A percentile compares a stretch with the other conserved stretches of the same genome.
Conservation (phyloP, 2,329 filamentous ascomycete genomes). For the Scytalidium sp. region DNA sequence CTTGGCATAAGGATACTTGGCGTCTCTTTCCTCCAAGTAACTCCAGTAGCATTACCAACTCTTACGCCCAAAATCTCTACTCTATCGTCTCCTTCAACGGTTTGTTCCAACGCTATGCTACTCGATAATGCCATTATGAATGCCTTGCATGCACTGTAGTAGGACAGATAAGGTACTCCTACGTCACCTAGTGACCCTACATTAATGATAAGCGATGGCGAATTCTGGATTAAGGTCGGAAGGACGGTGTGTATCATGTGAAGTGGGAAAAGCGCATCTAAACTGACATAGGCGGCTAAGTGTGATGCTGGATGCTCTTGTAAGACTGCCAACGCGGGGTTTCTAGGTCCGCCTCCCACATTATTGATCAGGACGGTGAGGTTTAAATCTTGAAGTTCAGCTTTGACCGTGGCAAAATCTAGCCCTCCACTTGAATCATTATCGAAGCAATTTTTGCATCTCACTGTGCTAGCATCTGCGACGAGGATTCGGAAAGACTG, state of each 20-base stretch:
- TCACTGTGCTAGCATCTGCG: constrained; percentile 45
- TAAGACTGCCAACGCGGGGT: constrained; percentile 33
- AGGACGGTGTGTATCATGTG: constrained; percentile 45
- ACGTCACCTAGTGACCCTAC: constrained; percentile 43
- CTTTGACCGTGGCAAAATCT: constrained; percentile 20
- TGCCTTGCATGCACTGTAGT: constrained; percentile 45
- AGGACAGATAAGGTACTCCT: constrained; percentile 42
- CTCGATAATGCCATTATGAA: constrained; percentile 39
- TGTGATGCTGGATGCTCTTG: constrained; percentile 31
- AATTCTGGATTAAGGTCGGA: constrained; percentile 36
- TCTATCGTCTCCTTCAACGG: constrained; percentile 28
- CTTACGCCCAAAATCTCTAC: constrained; percentile 37
- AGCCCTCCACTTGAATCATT: constrained; percentile 25
- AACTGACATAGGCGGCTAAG: constrained; percentile 39
- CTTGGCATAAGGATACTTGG: constrained; percentile 26
- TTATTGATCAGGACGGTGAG: constrained; percentile 57
- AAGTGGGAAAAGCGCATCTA: constrained; percentile 48
- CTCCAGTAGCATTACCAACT: constrained; percentile 27
- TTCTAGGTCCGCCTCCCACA: constrained; percentile 39
- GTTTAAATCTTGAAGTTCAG: constrained; percentile 32
- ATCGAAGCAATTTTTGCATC: no score
- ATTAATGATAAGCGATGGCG: constrained; percentile 47
- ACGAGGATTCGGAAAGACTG: constrained; percentile 37
- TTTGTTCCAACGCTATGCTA: constrained; percentile 40
- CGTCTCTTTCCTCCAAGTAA: constrained; percentile 19